Conservation (phyloP, 1,139 yeast species). For the Candida tetrigidarum region DNA sequence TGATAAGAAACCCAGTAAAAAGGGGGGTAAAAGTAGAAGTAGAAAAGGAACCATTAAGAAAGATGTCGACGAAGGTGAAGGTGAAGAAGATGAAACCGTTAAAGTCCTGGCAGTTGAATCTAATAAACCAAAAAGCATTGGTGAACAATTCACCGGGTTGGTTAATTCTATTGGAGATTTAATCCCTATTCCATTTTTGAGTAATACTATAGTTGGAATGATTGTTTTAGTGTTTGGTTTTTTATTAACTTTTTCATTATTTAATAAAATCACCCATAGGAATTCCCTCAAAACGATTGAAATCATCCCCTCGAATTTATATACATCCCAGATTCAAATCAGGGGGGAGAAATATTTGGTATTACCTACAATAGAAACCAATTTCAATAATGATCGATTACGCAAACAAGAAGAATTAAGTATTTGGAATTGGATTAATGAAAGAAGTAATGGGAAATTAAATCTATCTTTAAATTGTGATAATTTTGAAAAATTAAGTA, state of each 20-base stretch:
- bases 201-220: slow-evolving; percentile 29
- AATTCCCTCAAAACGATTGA: slow-evolving; percentile 9
- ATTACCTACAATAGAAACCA: slow-evolving; percentile 50
- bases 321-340: slow-evolving; percentile 27
- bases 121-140: slow-evolving; percentile 17
- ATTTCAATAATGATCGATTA: slow-evolving; percentile 35
- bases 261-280: slow-evolving; percentile 9
- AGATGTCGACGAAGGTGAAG: slow-evolving; percentile 16
- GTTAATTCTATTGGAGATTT: slow-evolving; percentile 32
- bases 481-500: slow-evolving; percentile 12
- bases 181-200: slow-evolving; percentile 34
- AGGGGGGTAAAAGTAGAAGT: slow-evolving; percentile 24
- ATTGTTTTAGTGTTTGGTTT: slow-evolving; percentile 22
- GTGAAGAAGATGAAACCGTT: slow-evolving; percentile 9
- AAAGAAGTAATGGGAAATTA: slow-evolving; percentile 43
- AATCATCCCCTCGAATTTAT: slow-evolving; percentile 15
- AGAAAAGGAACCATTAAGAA: slow-evolving; percentile 23
- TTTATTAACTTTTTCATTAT: slow-evolving; percentile 14
- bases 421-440: slow-evolving; percentile 84
- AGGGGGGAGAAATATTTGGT: slow-evolving; percentile 48
- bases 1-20: slow-evolving; percentile 17
- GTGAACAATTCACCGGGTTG: slow-evolving; percentile 28
- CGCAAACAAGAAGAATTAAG: slow-evolving; percentile 59
- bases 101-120: no score
- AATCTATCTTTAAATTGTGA: slow-evolving; percentile 16